Evolutionary conservation across 768 basidiomycete species (phyloP).

Genomic region (Chalciporus chontae): DNA sequence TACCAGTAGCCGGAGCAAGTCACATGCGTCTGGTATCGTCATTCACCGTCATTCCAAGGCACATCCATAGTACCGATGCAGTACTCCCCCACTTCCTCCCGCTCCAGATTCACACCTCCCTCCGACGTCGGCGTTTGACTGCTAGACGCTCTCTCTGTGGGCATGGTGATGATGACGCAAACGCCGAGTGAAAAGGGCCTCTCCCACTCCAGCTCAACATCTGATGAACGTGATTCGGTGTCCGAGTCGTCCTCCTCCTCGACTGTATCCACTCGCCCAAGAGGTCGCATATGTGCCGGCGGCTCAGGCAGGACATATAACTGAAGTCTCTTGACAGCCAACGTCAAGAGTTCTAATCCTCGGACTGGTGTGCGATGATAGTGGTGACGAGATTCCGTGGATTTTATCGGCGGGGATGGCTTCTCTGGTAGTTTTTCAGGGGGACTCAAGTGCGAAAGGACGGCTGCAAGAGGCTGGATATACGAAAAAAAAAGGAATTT

Average conservation of each 20-base stretch:
- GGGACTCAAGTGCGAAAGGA: slow-evolving; percentile 4
- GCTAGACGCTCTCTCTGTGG: slow-evolving; percentile 16
- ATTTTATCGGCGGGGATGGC: not conserved
- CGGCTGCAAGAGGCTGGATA: slow-evolving; percentile 25
- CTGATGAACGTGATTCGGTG: not conserved
- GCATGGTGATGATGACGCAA: slow-evolving; percentile 42
- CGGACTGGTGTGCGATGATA: not conserved
- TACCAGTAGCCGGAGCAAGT: no score
- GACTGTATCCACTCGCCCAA: not conserved
- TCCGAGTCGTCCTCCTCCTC: not conserved
- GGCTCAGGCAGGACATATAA: not conserved
- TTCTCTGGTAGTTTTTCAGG: not conserved
- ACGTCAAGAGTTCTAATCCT: not conserved
- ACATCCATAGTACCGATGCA: slow-evolving; percentile 26
- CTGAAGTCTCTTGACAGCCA: slow-evolving; percentile 2
- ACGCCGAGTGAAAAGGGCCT: slow-evolving; percentile 31
- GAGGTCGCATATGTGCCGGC: not conserved
- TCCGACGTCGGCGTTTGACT: not conserved
- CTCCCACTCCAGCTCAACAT: slow-evolving; percentile 8
- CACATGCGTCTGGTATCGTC: not conserved
- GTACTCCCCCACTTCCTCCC: slow-evolving; percentile 32
- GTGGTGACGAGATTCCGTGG: not conserved
- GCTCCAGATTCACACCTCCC: slow-evolving; percentile 2
- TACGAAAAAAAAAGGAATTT: no score
- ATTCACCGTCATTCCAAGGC: slow-evolving; percentile 9